phyloP scores from a whole-genome alignment of 2,329 filamentous ascomycete species.

The Venturia carpophila region DNA sequence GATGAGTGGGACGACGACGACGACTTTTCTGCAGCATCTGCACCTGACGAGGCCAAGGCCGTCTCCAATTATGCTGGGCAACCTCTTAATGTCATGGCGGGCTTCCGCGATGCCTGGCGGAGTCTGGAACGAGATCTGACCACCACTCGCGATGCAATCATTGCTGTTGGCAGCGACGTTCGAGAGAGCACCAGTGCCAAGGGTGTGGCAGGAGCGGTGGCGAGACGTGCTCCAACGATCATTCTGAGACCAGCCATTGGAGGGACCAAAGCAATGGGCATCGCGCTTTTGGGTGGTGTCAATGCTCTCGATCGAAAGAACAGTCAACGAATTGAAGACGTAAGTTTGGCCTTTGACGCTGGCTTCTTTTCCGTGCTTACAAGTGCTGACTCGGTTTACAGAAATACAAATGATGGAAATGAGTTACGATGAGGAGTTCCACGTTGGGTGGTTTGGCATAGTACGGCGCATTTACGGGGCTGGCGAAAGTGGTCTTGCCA shows the following conservation, averaged over 20 bases:
- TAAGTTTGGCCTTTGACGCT: slow-evolving; percentile 41
- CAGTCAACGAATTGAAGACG: slow-evolving; percentile 74
- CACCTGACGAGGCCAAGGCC: slow-evolving; percentile 61
- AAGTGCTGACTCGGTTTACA: neutral
- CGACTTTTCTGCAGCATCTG: slow-evolving; percentile 49
- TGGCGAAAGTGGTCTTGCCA: neutral
- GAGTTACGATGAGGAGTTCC: neutral
- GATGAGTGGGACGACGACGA: slow-evolving; percentile 42
- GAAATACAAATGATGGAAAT: slow-evolving; percentile 9
- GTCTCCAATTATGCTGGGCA: slow-evolving; percentile 93
- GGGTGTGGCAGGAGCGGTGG: slow-evolving; percentile 70
- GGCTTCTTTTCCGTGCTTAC: neutral
- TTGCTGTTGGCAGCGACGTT: slow-evolving; percentile 86
- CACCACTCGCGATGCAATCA: slow-evolving; percentile 79
- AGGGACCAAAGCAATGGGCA: slow-evolving; percentile 77
- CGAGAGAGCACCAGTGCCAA: slow-evolving; percentile 77
- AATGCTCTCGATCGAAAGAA: slow-evolving; percentile 85
- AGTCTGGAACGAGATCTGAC: slow-evolving; percentile 83
- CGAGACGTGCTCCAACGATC: slow-evolving; percentile 80
- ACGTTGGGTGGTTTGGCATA: neutral
- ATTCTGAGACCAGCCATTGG: slow-evolving; percentile 87
- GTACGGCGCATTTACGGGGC: neutral
- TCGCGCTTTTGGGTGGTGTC: slow-evolving; percentile 83
- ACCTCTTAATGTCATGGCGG: slow-evolving; percentile 79
- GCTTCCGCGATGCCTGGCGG: slow-evolving; percentile 71